These are phyloP conservation scores for Deuterostichococcus epilithicus DNA, from an alignment of 139 green algal species.

Conservation along the genomic window DNA sequence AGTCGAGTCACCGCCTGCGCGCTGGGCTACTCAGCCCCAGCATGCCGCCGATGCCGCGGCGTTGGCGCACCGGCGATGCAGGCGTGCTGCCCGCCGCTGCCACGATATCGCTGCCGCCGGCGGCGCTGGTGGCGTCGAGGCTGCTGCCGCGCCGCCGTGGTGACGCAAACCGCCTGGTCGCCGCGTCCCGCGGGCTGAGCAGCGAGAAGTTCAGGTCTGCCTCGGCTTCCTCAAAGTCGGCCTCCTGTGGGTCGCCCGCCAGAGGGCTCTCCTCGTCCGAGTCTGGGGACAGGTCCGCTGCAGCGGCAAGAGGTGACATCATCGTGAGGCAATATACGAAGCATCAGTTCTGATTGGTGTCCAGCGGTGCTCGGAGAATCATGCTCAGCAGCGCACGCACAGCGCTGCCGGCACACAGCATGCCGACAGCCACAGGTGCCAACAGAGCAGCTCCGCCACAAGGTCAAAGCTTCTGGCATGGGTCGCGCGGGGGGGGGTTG, in stretches of 20 bases:
- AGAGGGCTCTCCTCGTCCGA: not conserved
- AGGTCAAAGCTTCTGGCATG: too few species aligned
- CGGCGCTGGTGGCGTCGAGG: not conserved
- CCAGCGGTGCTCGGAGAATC: too few species aligned
- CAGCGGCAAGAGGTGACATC: too few species aligned
- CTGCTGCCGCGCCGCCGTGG: not conserved
- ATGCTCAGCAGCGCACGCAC: too few species aligned
- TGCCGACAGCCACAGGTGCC: too few species aligned
- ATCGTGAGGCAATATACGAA: too few species aligned
- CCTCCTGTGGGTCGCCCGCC: not conserved
- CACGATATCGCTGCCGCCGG: too few species aligned
- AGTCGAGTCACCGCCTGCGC: not conserved
- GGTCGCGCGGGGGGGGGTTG: too few species aligned
- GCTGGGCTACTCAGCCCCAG: not conserved
- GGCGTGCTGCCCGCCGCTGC: not conserved
- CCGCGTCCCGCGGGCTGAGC: not conserved
- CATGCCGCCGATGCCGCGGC: not conserved
- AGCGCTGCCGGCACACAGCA: too few species aligned
- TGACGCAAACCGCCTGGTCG: not conserved
- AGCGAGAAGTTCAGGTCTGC: not conserved
- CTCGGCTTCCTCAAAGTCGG: not conserved
- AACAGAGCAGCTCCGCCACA: too few species aligned
- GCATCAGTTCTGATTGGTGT: too few species aligned
- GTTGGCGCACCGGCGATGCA: too few species aligned
- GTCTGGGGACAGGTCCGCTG: not conserved